phyloP scores from a whole-genome alignment of 2,329 filamentous ascomycete species.

The Ophiostoma fasciatum region DNA sequence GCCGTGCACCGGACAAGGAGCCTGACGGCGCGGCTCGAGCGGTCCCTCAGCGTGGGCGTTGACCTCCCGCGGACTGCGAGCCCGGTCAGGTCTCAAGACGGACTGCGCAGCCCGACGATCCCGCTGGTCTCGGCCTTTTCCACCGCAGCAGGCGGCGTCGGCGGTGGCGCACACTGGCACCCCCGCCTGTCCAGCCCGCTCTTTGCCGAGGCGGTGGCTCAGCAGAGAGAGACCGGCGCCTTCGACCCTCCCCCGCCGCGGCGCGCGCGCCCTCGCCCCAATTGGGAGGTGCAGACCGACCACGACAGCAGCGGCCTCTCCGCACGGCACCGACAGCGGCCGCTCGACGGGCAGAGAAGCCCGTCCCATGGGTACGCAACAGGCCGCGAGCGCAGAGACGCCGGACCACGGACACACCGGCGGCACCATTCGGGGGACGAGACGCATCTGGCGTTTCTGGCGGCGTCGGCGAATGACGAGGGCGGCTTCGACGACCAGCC shows the following conservation, averaged over 20 bases:
- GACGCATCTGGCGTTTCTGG: background rate
- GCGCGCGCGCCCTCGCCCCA: no score
- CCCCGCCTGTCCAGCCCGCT: slow-evolving; percentile 16
- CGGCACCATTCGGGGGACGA: background rate
- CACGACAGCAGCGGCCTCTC: slow-evolving; percentile 5
- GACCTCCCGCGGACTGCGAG: slow-evolving; percentile 2
- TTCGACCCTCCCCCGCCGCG: no score
- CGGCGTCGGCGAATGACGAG: background rate
- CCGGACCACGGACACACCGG: no score
- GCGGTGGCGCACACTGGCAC: background rate
- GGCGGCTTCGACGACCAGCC: background rate
- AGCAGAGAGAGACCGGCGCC: slow-evolving; percentile 13
- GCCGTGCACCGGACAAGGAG: slow-evolving; percentile 17
- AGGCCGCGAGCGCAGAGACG: no score
- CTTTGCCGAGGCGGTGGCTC: slow-evolving; percentile 14
- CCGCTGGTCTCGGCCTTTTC: slow-evolving; percentile 3
- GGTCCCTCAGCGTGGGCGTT: slow-evolving; percentile 7
- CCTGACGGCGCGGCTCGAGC: slow-evolving; percentile 17
- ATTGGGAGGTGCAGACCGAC: slow-evolving; percentile 18
- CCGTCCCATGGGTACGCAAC: slow-evolving; percentile 7
- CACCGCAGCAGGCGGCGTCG: no score
- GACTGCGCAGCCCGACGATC: background rate
- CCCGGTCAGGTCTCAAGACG: background rate
- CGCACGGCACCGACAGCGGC: slow-evolving; percentile 14
- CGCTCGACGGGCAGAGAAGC: slow-evolving; percentile 9